Evolutionary conservation across 768 basidiomycete genomes (phyloP).

Genomic region (Tricholoma flavovirens): DNA sequence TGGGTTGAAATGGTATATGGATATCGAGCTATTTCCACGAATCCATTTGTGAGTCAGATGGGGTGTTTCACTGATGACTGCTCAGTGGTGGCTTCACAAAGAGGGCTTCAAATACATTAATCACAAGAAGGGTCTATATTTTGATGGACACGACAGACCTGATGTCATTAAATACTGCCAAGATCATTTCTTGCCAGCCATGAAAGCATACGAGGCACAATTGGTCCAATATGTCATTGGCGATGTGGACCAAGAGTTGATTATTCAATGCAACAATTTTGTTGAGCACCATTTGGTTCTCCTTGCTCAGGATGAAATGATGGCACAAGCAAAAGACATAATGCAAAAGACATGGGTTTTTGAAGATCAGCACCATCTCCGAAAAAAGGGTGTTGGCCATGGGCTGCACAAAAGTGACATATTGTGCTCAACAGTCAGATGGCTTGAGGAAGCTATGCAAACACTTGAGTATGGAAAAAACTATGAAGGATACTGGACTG

Average conservation of each 20-base stretch:
- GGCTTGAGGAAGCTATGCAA: conserved; percentile 26
- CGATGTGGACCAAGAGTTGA: conserved; percentile 13
- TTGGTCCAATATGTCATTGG: conserved; percentile 11
- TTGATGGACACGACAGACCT: conserved; percentile 23
- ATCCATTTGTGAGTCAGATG: conserved; percentile 7
- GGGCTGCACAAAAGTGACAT: conserved; percentile 33
- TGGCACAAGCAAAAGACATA: conserved; percentile 32
- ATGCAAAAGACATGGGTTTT: conserved; percentile 27
- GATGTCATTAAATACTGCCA: conserved; percentile 31
- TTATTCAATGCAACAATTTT: conserved; percentile 13
- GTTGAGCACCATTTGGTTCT: conserved; percentile 19
- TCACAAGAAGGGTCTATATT: conserved; percentile 27
- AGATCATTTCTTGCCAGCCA: conserved; percentile 23
- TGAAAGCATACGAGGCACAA: conserved; percentile 14
- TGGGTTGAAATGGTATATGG: conserved; percentile 16
- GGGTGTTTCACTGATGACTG: conserved; percentile 19
- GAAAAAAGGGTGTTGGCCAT: conserved; percentile 33
- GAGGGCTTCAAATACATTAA: conserved; percentile 21
- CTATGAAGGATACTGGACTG: conserved; percentile 32
- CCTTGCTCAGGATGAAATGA: conserved; percentile 34
- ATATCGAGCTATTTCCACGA: conserved; percentile 9
- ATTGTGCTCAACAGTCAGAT: conserved; percentile 28
- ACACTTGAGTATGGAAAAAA: conserved; percentile 32
- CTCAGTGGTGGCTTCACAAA: conserved; percentile 9
- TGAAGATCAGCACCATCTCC: conserved; percentile 26